Evolutionary conservation across 192 early-diverging fungal species (phyloP).

Genomic region (Mortierella claussenii): DNA sequence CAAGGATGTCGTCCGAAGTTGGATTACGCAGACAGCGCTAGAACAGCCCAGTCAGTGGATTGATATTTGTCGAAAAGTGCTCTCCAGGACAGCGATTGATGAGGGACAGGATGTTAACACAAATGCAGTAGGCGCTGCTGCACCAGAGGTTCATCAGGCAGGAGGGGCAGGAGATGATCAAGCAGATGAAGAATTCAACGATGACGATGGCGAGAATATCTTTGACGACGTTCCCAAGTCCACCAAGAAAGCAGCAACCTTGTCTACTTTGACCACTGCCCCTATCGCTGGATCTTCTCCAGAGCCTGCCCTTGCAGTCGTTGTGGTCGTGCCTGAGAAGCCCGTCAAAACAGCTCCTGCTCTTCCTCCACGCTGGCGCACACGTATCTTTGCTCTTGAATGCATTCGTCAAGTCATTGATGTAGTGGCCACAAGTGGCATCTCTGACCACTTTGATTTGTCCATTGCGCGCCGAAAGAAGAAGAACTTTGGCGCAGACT

Average conservation of each 20-base stretch:
- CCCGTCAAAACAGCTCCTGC: conserved; percentile 48
- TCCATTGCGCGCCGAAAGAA: conserved; percentile 63
- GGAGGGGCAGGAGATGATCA: conserved; percentile 61
- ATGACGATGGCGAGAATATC: conserved; percentile 36
- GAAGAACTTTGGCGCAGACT: conserved; percentile 71
- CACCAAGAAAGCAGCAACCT: conserved; percentile 14
- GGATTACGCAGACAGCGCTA: conserved; percentile 67
- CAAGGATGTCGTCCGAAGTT: conserved; percentile 69
- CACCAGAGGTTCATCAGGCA: conserved; percentile 34
- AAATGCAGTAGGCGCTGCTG: conserved; percentile 9
- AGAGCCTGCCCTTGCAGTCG: conserved; percentile 48
- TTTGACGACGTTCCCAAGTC: conserved; percentile 30
- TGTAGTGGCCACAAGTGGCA: conserved; percentile 63
- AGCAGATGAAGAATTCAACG: conserved; percentile 38
- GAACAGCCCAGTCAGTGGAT: conserved; percentile 85
- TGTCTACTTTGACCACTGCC: background rate
- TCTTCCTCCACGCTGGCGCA: conserved; percentile 76
- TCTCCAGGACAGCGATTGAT: conserved; percentile 71
- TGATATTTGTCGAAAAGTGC: conserved; percentile 80
- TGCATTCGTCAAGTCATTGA: conserved; percentile 77
- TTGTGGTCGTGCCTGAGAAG: conserved; percentile 31
- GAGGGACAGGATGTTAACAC: conserved; percentile 33
- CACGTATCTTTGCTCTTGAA: conserved; percentile 80
- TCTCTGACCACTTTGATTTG: conserved; percentile 79
- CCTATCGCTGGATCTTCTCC: too few relatives aligned